These are phyloP conservation scores for Tulasnella sp. DNA, from an alignment of 768 basidiomycete genomes.

Conservation along the genomic window DNA sequence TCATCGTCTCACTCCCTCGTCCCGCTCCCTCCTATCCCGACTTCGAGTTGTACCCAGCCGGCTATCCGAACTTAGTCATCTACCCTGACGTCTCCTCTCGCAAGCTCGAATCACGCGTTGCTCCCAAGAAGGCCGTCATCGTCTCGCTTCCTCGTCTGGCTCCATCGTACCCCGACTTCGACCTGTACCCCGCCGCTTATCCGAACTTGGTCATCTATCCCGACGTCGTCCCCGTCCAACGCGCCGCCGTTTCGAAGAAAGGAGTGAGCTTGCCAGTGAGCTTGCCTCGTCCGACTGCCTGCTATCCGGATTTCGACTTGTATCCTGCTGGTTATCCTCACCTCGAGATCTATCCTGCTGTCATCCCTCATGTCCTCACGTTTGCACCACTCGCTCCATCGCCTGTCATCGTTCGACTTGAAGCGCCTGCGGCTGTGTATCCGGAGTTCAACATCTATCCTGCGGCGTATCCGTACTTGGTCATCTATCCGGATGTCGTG, in stretches of 20 bases:
- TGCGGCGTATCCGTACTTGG: slow-evolving; percentile 4
- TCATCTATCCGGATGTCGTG: slow-evolving; percentile 10
- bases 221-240: neutral
- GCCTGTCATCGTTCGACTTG: neutral
- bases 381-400: neutral
- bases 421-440: neutral
- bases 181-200: slow-evolving; percentile 11
- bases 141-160: neutral
- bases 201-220: slow-evolving; percentile 7
- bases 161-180: slow-evolving; percentile 1
- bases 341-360: slow-evolving; percentile 12
- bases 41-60: slow-evolving; percentile 15
- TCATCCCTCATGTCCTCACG: neutral
- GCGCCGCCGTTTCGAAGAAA: neutral
- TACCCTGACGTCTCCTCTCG: slow-evolving; percentile 10
- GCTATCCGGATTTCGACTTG: slow-evolving; percentile 14
- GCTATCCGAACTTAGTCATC: slow-evolving; percentile 11
- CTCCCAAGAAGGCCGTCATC: neutral
- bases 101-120: neutral
- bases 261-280: neutral
- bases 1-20: neutral
- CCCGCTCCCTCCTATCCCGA: neutral
- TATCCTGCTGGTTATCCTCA: slow-evolving; percentile 14
- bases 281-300: neutral
- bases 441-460: slow-evolving; percentile 14